Base-by-base conservation (phyloP, 331 rosid species). In the Pyracantha coccinea region DNA sequence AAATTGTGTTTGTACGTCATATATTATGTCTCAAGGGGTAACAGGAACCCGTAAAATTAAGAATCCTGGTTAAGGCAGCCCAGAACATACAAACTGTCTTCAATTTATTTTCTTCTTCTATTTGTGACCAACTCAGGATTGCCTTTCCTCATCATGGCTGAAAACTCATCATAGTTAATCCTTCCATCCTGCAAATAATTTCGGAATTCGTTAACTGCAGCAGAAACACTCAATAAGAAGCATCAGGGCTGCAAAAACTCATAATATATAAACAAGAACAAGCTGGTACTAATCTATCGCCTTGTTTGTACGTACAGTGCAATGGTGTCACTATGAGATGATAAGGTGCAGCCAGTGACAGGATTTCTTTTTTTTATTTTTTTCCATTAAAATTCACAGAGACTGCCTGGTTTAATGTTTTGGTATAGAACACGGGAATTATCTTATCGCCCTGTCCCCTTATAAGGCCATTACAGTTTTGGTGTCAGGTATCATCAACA, bases 81-180 rank as follows among this genome's bases (percentile, higher is more conserved):
- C 21, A 55, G 66, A 66, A 71, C 25, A 67, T 32, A 27, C 38
- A 52, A 68, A 44, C 74, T 10, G 19, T 69, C 44, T 16, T 15
- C 24, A 63, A 21, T 62, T 75, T 55, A 91, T 86, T 89, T 91
- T 76, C 89, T 87, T 33, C 91, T 80, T 83, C 98, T 82, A 71
- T 85, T 88, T 55, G 80, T 20, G 7, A 31, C 82, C 74, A 86
- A 60, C 31, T 91, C 98, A 8, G 93, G 96, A 78, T 83, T 83
- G 75, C 98, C 98, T 82, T 88, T 93, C 87, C 91, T 93, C 97
- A 93, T 93, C 98, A 93, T 93, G 32, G 96, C 93, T 45, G 75
- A 97, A 75, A 93, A 91, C 79, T 91, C 98, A 5, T 93, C 96
- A 47, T 93, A 91, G 86, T 93, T 91, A 44, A 93, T 91, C 76